These are phyloP conservation scores for Neurospora sp. DNA, from an alignment of 495 filamentous ascomycete genomes.

Conservation along the genomic window DNA sequence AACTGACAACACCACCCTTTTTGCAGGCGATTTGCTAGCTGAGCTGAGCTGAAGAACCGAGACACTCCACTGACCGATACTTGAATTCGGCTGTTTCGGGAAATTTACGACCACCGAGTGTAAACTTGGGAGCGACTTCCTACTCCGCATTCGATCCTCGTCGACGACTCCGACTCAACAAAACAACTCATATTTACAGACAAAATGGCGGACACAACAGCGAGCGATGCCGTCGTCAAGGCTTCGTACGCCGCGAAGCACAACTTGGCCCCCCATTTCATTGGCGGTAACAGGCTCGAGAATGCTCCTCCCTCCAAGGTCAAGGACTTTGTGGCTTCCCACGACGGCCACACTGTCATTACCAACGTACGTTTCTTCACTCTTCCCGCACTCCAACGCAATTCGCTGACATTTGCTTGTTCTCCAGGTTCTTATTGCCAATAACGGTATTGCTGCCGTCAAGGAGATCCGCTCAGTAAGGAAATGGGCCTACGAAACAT, in stretches of 20 bases:
- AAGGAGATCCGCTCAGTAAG: slow-evolving; percentile 97
- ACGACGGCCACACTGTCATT: slow-evolving; percentile 95
- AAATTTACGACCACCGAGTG: slow-evolving; percentile 1
- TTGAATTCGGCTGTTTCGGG: neutral
- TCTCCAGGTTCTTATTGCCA: slow-evolving; percentile 87
- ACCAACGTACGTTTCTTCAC: slow-evolving; percentile 61
- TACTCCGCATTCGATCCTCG: neutral
- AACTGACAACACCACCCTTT: neutral
- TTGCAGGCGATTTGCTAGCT: neutral
- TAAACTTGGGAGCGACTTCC: neutral
- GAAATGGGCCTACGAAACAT: slow-evolving; percentile 99
- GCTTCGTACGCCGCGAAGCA: slow-evolving; percentile 62
- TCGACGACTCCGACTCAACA: neutral
- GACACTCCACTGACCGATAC: slow-evolving; percentile 1
- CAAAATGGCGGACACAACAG: slow-evolving; percentile 40
- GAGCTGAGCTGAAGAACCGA: neutral
- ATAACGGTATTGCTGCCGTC: slow-evolving; percentile 99
- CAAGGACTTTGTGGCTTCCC: slow-evolving; percentile 84
- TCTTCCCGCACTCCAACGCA: too few species aligned
- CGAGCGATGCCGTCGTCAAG: slow-evolving; percentile 30
- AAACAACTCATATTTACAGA: slow-evolving; percentile 5
- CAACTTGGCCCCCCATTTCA: slow-evolving; percentile 82
- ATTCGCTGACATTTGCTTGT: neutral
- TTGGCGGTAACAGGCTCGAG: slow-evolving; percentile 81
- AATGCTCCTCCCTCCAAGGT: slow-evolving; percentile 69